Conservation (phyloP, 2,329 filamentous ascomycete genomes). For the Ophiostoma angusticollis region DNA sequence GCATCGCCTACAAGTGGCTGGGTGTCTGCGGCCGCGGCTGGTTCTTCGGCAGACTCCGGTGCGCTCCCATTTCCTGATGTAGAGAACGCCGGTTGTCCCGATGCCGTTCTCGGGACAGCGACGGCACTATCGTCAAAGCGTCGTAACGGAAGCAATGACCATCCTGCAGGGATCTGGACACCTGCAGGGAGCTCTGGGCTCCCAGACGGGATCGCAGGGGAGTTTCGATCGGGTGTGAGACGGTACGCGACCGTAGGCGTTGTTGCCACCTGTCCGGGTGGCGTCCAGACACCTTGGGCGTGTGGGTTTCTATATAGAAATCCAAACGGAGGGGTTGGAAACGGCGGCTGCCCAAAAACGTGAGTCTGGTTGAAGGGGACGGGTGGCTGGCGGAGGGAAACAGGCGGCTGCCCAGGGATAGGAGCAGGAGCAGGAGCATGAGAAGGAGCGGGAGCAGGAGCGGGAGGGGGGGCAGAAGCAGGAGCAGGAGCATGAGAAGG, state of each 20-base stretch:
- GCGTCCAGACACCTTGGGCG: background rate
- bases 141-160: conserved; percentile 51
- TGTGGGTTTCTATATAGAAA: conserved; percentile 1
- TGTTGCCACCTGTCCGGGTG: conserved; percentile 22
- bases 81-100: background rate
- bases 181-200: conserved; percentile 50
- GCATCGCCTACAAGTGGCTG: too few relatives aligned
- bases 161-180: conserved; percentile 50
- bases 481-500: too few relatives aligned
- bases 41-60: too few relatives aligned
- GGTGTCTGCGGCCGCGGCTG: too few relatives aligned
- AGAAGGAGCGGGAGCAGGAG: too few relatives aligned
- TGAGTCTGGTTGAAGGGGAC: too few relatives aligned
- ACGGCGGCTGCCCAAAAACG: background rate
- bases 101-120: background rate
- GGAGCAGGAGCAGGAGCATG: too few relatives aligned
- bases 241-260: conserved; percentile 30
- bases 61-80: too few relatives aligned
- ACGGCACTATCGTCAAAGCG: conserved; percentile 26
- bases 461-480: background rate
- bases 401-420: background rate
- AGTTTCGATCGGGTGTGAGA: conserved; percentile 32
- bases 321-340: background rate
- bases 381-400: too few relatives aligned
- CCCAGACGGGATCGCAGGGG: conserved; percentile 43